Base-by-base conservation (phyloP, 805 yeast genomes). In the Teunomyces stri region DNA sequence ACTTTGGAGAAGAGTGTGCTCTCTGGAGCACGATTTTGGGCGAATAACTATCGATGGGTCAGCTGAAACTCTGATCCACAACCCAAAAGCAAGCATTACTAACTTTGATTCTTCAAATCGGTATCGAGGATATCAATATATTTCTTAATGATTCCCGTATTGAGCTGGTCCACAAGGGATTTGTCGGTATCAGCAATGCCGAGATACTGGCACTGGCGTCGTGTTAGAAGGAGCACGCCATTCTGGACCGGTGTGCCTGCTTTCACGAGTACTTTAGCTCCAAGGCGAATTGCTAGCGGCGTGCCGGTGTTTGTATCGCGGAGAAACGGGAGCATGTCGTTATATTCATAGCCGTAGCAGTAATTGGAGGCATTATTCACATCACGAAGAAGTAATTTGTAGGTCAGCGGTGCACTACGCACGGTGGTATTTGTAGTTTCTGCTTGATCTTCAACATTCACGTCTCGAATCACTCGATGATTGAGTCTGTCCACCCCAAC, bases 1-100 rank as follows among this genome's bases (percentile, higher is more conserved):
- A 91, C 60, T 89, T 76, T 66, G 79, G 80, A 42, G 78, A 84
- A 46, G 89, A 84, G 56, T 70, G 76, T 49, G 95, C 84, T 0
- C 74, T 90, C 43, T 90, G 97, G 97, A 84, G 82, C 18, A 55
- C 80, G 43, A 64, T 87, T 42, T 62, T 79, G 44, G 58, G 53
- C 34, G 57, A 60, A 61, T 65, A 61, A 62, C 67, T 53, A 60
- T 44, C 48, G 13, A 27, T 16, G 43, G 44, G 20, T 39, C 43
- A 27, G 18, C 28, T n/a, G 44, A 31, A 21, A 42, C 28, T 30
- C 35, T 20, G 29, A 21, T 31, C 29, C 36, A 21, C 29, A 31
- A 18, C 20, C 34, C 16, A 15, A 6, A 13, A 1, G 18, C 6
- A 21, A 5, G 25, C 25, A 21, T 21, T 21, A 21, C 25, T 21